Percentiles rank a stretch among this genome's conserved stretches.
phyloP scores from a whole-genome alignment of 2,329 filamentous ascomycete species.

The Pseudocercospora cruenta region DNA sequence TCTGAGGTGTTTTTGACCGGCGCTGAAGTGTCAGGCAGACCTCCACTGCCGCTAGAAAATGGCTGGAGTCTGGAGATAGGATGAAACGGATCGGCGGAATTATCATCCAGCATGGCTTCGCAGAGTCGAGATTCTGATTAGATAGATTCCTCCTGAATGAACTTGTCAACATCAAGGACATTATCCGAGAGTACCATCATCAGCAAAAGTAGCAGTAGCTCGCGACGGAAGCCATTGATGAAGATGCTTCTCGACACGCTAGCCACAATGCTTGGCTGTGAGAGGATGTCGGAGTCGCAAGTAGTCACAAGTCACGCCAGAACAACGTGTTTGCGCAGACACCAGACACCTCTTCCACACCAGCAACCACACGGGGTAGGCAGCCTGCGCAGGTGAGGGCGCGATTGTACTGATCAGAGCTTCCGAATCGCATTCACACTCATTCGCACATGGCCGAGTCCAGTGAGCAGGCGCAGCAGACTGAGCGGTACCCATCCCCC shows the following conservation, averaged over 20 bases:
- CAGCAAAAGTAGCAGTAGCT: neutral
- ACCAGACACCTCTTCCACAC: neutral
- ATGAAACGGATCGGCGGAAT: neutral
- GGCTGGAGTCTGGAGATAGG: neutral
- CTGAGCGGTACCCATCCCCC: constrained; percentile 17
- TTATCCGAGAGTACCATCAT: neutral
- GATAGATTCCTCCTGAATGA: neutral
- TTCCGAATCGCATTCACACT: neutral
- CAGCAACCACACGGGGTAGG: neutral
- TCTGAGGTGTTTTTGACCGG: neutral
- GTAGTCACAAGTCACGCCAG: neutral
- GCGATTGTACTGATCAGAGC: neutral
- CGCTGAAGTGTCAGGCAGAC: neutral
- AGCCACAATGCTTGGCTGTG: constrained; percentile 1
- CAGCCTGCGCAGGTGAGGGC: neutral
- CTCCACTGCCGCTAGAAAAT: neutral
- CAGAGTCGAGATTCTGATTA: neutral
- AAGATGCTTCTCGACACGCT: neutral
- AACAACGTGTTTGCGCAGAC: neutral
- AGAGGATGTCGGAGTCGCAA: neutral
- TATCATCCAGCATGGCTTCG: neutral
- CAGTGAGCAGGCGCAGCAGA: neutral
- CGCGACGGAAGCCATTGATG: neutral
- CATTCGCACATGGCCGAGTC: neutral
- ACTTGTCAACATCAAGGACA: neutral